Percentiles rank a stretch among this genome's conserved stretches.
These are phyloP conservation scores for Diaporthe destruens DNA, from an alignment of 2,329 filamentous ascomycete genomes.

Conservation along the genomic window DNA sequence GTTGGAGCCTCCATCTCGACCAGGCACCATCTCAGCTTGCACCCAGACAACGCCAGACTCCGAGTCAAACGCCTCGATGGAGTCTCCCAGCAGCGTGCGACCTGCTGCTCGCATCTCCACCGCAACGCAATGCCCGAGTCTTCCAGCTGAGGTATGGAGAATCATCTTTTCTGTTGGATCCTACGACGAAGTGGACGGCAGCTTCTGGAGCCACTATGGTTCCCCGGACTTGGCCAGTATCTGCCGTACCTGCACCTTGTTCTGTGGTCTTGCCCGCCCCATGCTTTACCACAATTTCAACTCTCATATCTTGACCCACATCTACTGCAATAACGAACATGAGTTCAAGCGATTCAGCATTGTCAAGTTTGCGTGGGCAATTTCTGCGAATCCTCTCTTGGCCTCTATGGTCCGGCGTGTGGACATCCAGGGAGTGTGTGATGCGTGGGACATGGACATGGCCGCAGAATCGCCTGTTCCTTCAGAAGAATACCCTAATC, in stretches of 20 bases:
- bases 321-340: too few relatives aligned
- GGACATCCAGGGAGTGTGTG: too few relatives aligned
- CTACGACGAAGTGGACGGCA: neutral
- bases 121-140: neutral
- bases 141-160: neutral
- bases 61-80: neutral
- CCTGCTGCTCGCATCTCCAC: neutral
- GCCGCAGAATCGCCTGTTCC: neutral
- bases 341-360: neutral
- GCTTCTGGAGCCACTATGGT: neutral
- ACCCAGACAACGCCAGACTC: neutral
- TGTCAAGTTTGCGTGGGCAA: constrained; percentile 30
- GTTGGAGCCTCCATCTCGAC: too few relatives aligned
- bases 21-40: neutral
- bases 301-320: neutral
- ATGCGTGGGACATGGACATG: neutral
- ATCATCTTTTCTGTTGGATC: neutral
- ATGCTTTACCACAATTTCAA: neutral
- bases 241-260: neutral
- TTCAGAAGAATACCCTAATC: neutral
- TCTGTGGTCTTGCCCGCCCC: neutral
- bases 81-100: neutral
- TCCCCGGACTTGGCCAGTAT: neutral
- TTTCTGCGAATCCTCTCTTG: neutral
- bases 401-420: neutral